Evolutionary conservation across 805 yeast species (phyloP).

Genomic region (Saccharomycopsis schoenii): DNA sequence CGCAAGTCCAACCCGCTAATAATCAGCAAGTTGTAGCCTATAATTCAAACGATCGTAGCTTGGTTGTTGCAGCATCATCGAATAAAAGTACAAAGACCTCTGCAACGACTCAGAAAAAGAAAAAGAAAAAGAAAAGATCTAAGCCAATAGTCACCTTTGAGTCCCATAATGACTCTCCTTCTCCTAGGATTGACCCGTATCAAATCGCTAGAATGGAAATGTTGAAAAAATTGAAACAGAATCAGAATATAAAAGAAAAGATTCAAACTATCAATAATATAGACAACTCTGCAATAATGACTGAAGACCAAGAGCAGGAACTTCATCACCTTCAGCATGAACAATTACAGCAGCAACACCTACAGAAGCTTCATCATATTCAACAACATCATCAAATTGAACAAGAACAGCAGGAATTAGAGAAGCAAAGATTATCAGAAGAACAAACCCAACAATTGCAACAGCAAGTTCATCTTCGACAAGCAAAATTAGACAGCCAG

Average conservation of each 20-base stretch:
- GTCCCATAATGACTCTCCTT: constrained; percentile 1
- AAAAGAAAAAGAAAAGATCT: neutral
- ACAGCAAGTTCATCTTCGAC: neutral
- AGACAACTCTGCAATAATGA: neutral
- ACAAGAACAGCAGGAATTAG: neutral
- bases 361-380: neutral
- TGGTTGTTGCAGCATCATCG: neutral
- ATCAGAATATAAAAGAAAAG: neutral
- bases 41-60: neutral
- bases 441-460: neutral
- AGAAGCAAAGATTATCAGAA: neutral
- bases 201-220: constrained; percentile 13
- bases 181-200: constrained; percentile 11
- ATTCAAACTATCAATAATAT: neutral
- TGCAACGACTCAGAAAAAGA: neutral
- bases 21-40: neutral
- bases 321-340: neutral
- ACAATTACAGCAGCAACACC: neutral
- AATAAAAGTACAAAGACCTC: neutral
- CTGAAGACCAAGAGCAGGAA: neutral
- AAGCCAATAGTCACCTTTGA: neutral
- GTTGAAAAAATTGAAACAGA: constrained; percentile 8
- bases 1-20: neutral
- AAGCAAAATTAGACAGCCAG: neutral
- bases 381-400: neutral